A percentile compares a stretch with the other conserved stretches of the same genome.
Conservation (phyloP, 1,284 basidiomycete genomes). For the Dichomitus squalens region DNA sequence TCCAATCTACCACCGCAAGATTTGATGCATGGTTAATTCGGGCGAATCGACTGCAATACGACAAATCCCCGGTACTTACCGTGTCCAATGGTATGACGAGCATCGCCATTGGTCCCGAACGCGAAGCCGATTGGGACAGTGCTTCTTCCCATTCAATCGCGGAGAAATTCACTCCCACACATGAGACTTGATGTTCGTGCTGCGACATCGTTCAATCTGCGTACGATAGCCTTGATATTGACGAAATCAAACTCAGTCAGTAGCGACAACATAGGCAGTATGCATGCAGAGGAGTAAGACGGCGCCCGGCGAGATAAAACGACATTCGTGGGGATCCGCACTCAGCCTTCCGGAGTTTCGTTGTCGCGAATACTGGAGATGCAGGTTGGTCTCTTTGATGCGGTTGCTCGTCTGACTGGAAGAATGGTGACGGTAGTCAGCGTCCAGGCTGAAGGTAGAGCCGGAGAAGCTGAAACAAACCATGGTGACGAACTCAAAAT, state of each 20-base stretch:
- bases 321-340: no score
- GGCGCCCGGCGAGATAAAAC: no score
- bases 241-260: no score
- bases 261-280: no score
- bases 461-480: neutral
- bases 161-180: neutral
- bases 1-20: neutral
- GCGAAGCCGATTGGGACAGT: neutral
- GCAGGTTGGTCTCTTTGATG: neutral
- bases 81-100: neutral
- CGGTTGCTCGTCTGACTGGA: neutral
- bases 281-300: no score
- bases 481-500: neutral
- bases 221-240: no score
- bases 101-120: neutral
- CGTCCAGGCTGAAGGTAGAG: neutral
- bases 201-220: no score
- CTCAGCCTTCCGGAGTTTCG: no score
- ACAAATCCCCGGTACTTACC: neutral
- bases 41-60: neutral
- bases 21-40: neutral
- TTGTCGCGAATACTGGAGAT: neutral
- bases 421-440: neutral
- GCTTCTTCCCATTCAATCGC: neutral
- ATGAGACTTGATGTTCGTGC: neutral